phyloP scores from a whole-genome alignment of 2,329 filamentous ascomycete species.

The Fusarium brachygibbosum region DNA sequence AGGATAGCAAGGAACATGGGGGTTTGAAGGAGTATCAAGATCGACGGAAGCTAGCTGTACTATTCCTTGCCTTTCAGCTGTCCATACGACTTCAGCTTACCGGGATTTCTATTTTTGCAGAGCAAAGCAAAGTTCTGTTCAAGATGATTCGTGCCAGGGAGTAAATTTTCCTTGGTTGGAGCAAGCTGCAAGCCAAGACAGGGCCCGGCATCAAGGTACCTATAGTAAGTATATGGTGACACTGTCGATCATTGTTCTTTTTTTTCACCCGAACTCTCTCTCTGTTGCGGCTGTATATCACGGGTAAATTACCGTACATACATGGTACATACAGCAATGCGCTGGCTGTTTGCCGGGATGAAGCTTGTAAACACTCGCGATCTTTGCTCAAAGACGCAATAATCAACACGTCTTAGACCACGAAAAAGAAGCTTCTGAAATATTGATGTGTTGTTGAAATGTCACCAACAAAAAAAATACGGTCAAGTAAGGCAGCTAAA shows the following conservation, averaged over 20 bases:
- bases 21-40: neutral
- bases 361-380: neutral
- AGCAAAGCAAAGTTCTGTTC: neutral
- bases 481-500: neutral
- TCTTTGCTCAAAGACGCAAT: neutral
- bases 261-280: neutral
- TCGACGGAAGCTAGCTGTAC: neutral
- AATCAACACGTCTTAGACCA: neutral
- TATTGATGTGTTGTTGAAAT: constrained; percentile 1
- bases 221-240: neutral
- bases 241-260: neutral
- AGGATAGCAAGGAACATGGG: neutral
- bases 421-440: neutral
- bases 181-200: constrained; percentile 25
- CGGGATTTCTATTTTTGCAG: neutral
- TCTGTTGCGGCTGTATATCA: neutral
- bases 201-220: neutral
- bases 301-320: neutral
- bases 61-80: neutral
- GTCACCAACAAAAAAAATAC: neutral
- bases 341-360: neutral
- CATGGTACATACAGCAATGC: neutral
- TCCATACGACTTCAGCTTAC: neutral
- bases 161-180: neutral
- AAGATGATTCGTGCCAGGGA: neutral